Evolutionary conservation across 108 stramenopile species (phyloP).

Genomic region (Cyclostephanos invisitatus): DNA sequence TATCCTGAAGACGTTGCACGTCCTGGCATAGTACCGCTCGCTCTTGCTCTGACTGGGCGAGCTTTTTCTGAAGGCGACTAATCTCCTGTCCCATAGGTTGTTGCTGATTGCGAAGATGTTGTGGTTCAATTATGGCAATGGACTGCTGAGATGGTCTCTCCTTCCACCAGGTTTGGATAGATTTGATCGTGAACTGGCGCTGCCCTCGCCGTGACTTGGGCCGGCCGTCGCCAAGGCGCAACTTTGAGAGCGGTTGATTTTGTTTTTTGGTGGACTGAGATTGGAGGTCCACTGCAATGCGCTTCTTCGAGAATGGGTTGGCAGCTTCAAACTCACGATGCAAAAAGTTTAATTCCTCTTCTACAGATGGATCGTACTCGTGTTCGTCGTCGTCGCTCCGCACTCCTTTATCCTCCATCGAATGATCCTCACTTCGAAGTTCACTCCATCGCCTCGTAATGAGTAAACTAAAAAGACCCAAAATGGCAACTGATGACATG

Average conservation of each 20-base stretch:
- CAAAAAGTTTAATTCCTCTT: conserved; percentile 41
- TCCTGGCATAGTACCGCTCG: conserved; percentile 22
- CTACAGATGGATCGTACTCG: conserved; percentile 14
- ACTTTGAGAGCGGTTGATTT: background rate
- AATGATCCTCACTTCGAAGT: background rate
- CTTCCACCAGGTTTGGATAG: conserved; percentile 44
- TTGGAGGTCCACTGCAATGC: conserved; percentile 13
- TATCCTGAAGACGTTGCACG: conserved; percentile 24
- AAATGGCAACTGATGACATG: background rate
- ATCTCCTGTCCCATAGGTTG: conserved; percentile 20
- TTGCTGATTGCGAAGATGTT: conserved; percentile 16
- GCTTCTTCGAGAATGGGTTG: conserved; percentile 26
- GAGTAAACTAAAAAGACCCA: background rate
- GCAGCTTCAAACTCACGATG: conserved; percentile 26
- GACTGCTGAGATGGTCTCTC: conserved; percentile 21
- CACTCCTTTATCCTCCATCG: background rate
- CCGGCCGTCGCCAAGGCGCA: conserved; percentile 1
- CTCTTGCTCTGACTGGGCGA: conserved; percentile 39
- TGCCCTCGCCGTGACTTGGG: conserved; percentile 16
- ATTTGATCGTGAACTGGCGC: conserved; percentile 27
- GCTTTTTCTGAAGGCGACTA: conserved; percentile 26
- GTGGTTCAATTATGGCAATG: conserved; percentile 29
- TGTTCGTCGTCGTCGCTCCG: conserved; percentile 12
- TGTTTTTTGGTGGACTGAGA: conserved; percentile 6
- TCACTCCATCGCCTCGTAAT: conserved; percentile 5